These are phyloP conservation scores for Leccinum boreale DNA, from an alignment of 768 basidiomycete genomes.

Conservation along the genomic window DNA sequence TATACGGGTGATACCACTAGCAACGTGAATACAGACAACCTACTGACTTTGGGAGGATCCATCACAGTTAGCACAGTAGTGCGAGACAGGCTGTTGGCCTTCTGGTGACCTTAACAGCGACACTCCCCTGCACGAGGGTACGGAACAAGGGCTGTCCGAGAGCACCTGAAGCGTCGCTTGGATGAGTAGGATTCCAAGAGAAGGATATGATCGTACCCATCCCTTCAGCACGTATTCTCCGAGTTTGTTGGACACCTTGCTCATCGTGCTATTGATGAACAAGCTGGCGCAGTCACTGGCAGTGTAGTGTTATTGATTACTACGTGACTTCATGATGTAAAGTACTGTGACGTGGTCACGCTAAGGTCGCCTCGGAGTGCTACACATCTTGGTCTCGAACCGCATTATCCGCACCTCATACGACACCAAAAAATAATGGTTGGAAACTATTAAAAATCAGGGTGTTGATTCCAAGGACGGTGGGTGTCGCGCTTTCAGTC, in stretches of 20 bases:
- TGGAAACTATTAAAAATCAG: too few species aligned
- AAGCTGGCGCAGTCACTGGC: not conserved
- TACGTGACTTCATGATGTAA: slow-evolving; percentile 17
- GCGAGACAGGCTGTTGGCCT: slow-evolving; percentile 39
- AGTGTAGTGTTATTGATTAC: not conserved
- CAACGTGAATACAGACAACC: not conserved
- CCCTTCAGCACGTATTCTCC: slow-evolving; percentile 75
- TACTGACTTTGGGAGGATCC: slow-evolving; percentile 34
- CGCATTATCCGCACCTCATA: too few species aligned
- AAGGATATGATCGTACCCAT: slow-evolving; percentile 46
- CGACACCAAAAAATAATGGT: too few species aligned
- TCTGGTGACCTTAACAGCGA: slow-evolving; percentile 74
- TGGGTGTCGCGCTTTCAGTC: not conserved
- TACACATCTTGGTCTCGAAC: too few species aligned
- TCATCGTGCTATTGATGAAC: slow-evolving; percentile 36
- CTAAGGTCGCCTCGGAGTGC: not conserved
- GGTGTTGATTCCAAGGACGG: not conserved
- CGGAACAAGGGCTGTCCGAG: slow-evolving; percentile 63
- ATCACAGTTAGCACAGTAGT: slow-evolving; percentile 68
- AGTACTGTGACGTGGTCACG: not conserved
- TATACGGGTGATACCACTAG: slow-evolving; percentile 4
- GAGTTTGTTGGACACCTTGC: slow-evolving; percentile 53
- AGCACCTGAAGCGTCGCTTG: slow-evolving; percentile 42
- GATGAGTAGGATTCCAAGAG: slow-evolving; percentile 5
- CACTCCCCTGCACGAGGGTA: slow-evolving; percentile 48